Evolutionary conservation across 2,329 filamentous ascomycete genomes (phyloP), one percentile per base, ranked within the genome.

Genomic region (Coniochaeta pulveracea): DNA sequence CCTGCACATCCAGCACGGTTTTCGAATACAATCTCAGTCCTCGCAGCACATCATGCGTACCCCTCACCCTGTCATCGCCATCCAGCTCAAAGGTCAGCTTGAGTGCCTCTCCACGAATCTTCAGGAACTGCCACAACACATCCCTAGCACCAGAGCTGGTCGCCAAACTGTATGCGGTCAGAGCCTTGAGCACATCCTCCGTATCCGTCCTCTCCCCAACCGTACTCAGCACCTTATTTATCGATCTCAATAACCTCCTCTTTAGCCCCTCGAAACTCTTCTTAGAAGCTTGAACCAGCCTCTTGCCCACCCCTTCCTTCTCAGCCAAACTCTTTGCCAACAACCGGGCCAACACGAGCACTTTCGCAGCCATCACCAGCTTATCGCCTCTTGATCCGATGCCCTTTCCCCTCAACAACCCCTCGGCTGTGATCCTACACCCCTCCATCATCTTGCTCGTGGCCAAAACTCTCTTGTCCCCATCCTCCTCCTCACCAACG

Each of bases 81-180:
- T 55, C 54, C 8, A 53, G 42, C 14, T 75, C 71, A 31, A 89
- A 67, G 9, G 73, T 68, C 24, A 68, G 57, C 0, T 69, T 63
- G 47, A 94, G 76, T 19, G 77, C 76, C 37, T 81, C 72, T 25
- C 72, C 69, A 27, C 89, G 69, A 6, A 86, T 70, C 33, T 76
- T 69, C 32, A 93, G 67, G 46, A 95, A 89, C 55, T 91, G 78
- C 6, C 74, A 65, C 34, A 95, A 56, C 1, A 85, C 80, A 50
- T 94, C 86, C 37, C 72, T 76, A 0, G 84, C 76, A 0, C 85
- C 82, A 1, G 81, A 85, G 47, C 75, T 93, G 3, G 81, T 86
- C 2, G 78, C 75, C 33, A 96, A 64, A 40, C 85, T 86, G 51
- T 86, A 88, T 0, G 88, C 86, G 36, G 78, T 82, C 43, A 95